Base-by-base conservation (phyloP, 371 early-diverging fungal species). In the Batkoa obscura region DNA sequence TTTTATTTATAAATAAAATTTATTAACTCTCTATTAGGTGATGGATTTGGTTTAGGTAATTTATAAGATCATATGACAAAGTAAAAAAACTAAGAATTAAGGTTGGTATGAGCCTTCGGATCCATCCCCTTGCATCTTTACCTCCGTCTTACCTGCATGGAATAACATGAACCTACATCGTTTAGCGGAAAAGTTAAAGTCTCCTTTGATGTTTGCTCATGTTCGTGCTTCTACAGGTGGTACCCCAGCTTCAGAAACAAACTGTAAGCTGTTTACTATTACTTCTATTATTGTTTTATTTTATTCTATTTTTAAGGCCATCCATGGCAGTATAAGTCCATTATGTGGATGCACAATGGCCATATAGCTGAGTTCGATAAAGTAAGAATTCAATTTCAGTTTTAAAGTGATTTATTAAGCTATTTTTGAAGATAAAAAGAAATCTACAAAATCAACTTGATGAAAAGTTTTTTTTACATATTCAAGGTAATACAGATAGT, bases 331-430 rank as follows among this genome's bases (percentile, higher is more conserved):
- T 78, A 71, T 60, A 86, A 85, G 31, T 72, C 75, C 43, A 68
- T 88, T 17, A 85, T 88, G 87, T 88, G 83, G 76, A 88, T 88
- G 88, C 88, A 88, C 70, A 86, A 88, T 65, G 88, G 88, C 43
- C 70, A 74, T 59, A 82, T 88, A 59, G 74, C 74, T 42, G 68
- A 76, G 54, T 88, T 88, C 55, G 66, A 74, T 51, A 78, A 74
- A 71, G 75, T 76, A 68, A 55, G 61, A 42, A 9, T 15, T 43
- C 37, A n/a, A 36, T 48, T 13, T 46, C 10, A 36, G 36, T 30
- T 59, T 41, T 56, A 12, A 6, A 42, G 35, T 55, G 51, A 9
- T 32, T 33, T 39, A 41, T 50, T 10, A 9, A n/a, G 34, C 34
- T 12, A 0, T 32, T 2, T 35, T 59, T 62, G 2, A 63, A 76